Evolutionary conservation across 179 eudicot genomes (phyloP).

Genomic region (Patellifolia procumbens): DNA sequence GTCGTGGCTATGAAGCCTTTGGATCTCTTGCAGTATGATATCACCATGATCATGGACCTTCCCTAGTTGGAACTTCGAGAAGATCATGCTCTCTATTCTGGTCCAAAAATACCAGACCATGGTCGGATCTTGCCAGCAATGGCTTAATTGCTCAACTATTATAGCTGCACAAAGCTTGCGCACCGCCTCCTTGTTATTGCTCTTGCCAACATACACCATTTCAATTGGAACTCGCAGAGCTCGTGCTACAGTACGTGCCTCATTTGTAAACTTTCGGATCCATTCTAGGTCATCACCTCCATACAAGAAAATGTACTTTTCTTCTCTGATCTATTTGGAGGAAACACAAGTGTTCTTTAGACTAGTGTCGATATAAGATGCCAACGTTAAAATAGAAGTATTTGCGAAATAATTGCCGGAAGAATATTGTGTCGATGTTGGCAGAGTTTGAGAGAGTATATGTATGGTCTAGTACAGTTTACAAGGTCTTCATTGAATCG

Average conservation of each 20-base stretch:
- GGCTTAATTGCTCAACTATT: slow-evolving; percentile 42
- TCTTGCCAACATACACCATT: slow-evolving; percentile 68
- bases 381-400: not conserved
- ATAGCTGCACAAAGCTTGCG: slow-evolving; percentile 36
- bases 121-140: slow-evolving; percentile 51
- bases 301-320: slow-evolving; percentile 57
- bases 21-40: slow-evolving; percentile 51
- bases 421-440: not conserved
- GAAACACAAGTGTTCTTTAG: not conserved
- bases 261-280: slow-evolving; percentile 50
- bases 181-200: slow-evolving; percentile 45
- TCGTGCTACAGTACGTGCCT: slow-evolving; percentile 40
- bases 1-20: slow-evolving; percentile 65
- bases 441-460: not conserved
- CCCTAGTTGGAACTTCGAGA: slow-evolving; percentile 57
- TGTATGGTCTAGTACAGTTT: too few relatives aligned
- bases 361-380: not conserved
- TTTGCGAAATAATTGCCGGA: not conserved
- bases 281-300: slow-evolving; percentile 67
- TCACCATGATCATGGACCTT: slow-evolving; percentile 39
- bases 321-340: slow-evolving; percentile 50
- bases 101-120: slow-evolving; percentile 77
- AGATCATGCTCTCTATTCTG: slow-evolving; percentile 68
- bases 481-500: too few relatives aligned
- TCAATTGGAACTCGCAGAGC: slow-evolving; percentile 44